Conservation (phyloP, 164 flowering plant species). For the Kalanchoe fedtschenkoi region DNA sequence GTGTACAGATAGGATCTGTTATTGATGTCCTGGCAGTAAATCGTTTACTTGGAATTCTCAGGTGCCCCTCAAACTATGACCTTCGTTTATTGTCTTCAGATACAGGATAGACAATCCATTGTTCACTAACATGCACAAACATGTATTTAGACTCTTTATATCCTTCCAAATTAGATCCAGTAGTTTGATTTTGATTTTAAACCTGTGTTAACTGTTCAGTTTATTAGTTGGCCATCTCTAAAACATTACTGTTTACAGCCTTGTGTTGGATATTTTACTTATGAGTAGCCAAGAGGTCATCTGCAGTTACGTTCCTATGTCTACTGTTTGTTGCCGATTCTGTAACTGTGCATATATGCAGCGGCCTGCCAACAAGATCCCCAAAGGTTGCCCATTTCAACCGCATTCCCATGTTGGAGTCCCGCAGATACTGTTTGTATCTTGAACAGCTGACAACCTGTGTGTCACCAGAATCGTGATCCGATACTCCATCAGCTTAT, state of each 20-base stretch:
- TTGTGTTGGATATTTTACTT: too few relatives aligned
- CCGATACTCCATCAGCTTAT: constrained; percentile 41
- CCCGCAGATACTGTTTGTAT: constrained; percentile 44
- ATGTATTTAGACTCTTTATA: too few relatives aligned
- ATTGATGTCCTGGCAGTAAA: too few relatives aligned
- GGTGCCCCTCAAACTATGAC: neutral
- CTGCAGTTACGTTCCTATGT: neutral
- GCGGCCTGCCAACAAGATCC: constrained; percentile 24
- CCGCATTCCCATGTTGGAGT: constrained; percentile 41
- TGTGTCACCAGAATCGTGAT: constrained; percentile 57
- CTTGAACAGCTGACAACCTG: constrained; percentile 37
- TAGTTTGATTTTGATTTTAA: too few relatives aligned
- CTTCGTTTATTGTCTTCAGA: neutral
- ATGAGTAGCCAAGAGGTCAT: too few relatives aligned
- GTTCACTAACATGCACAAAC: neutral
- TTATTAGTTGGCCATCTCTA: too few relatives aligned
- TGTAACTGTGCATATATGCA: constrained; percentile 35
- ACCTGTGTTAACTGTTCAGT: too few relatives aligned
- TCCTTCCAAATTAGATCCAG: too few relatives aligned
- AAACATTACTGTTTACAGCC: too few relatives aligned
- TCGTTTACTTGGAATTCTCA: neutral
- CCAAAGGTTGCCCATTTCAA: constrained; percentile 47
- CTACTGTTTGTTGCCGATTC: constrained; percentile 29
- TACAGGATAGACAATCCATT: neutral
- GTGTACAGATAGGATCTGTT: constrained; percentile 2